phyloP scores from a whole-genome alignment of 2,329 filamentous ascomycete species.

The Colletotrichum horii region DNA sequence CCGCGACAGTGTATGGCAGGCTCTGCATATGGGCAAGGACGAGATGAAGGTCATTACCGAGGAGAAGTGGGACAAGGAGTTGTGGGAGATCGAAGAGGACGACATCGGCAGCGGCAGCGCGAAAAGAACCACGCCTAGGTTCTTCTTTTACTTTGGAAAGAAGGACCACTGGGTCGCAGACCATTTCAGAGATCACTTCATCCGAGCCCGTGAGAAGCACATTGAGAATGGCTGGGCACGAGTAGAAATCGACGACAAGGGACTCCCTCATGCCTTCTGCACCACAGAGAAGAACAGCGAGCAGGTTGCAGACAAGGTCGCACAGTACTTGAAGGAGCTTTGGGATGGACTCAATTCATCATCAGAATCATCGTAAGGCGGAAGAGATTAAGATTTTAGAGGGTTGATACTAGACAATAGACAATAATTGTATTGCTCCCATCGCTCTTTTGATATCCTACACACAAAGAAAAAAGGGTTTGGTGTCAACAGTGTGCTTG shows the following conservation, averaged over 20 bases:
- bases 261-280: slow-evolving; percentile 67
- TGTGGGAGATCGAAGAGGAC: slow-evolving; percentile 53
- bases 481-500: too few species aligned
- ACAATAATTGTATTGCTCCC: not conserved
- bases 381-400: not conserved
- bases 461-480: not conserved
- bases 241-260: slow-evolving; percentile 59
- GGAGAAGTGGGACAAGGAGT: slow-evolving; percentile 62
- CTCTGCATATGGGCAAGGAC: slow-evolving; percentile 62
- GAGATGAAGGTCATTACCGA: slow-evolving; percentile 65
- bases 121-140: slow-evolving; percentile 43
- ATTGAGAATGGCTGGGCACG: slow-evolving; percentile 44
- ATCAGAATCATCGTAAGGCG: not conserved
- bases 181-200: slow-evolving; percentile 60
- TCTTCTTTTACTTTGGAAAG: slow-evolving; percentile 65
- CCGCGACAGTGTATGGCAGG: slow-evolving; percentile 63
- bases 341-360: not conserved
- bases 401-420: not conserved
- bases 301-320: slow-evolving; percentile 6
- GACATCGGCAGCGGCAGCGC: slow-evolving; percentile 6
- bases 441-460: not conserved
- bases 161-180: slow-evolving; percentile 69
- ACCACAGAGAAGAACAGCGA: slow-evolving; percentile 31
- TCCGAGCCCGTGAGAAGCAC: slow-evolving; percentile 43
- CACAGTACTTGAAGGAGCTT: slow-evolving; percentile 15